Conservation (phyloP, 352 stramenopile species). For the Globisporangium iwayamae region DNA sequence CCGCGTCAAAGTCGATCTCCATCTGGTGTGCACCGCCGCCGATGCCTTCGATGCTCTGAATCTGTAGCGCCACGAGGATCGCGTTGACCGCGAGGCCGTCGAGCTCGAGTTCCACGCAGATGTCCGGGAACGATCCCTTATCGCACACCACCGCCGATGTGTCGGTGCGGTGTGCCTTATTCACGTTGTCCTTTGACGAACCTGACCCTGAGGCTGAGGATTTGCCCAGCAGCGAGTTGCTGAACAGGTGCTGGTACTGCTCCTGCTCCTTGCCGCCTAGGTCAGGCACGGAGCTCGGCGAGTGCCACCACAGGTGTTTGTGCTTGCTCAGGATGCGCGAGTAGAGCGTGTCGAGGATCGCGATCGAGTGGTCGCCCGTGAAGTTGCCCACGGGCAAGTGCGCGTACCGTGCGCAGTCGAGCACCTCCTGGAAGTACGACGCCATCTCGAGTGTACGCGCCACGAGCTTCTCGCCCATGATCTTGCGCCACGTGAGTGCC, state of each 20-base stretch:
- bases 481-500: conserved; percentile 93
- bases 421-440: conserved; percentile 88
- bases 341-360: conserved; percentile 94
- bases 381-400: conserved; percentile 96
- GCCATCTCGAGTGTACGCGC: conserved; percentile 79
- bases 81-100: conserved; percentile 77
- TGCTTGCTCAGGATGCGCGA: conserved; percentile 89
- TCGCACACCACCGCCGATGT: conserved; percentile 80
- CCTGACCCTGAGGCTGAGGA: too few relatives aligned
- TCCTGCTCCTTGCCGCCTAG: conserved; percentile 86
- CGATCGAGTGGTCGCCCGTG: conserved; percentile 85
- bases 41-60: conserved; percentile 70
- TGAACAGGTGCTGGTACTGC: conserved; percentile 75
- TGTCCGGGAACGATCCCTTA: conserved; percentile 88
- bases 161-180: conserved; percentile 31
- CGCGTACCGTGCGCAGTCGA: conserved; percentile 81
- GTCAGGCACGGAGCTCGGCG: conserved; percentile 82
- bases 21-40: conserved; percentile 46
- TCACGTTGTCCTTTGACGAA: conserved; percentile 15
- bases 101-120: conserved; percentile 72
- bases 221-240: conserved; percentile 34
- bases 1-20: conserved; percentile 62
- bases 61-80: conserved; percentile 65
- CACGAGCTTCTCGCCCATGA: conserved; percentile 74
- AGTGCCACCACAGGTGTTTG: conserved; percentile 96